phyloP scores from a whole-genome alignment of 176 grass and related monocot genomes.

The Oryza meyeriana region DNA sequence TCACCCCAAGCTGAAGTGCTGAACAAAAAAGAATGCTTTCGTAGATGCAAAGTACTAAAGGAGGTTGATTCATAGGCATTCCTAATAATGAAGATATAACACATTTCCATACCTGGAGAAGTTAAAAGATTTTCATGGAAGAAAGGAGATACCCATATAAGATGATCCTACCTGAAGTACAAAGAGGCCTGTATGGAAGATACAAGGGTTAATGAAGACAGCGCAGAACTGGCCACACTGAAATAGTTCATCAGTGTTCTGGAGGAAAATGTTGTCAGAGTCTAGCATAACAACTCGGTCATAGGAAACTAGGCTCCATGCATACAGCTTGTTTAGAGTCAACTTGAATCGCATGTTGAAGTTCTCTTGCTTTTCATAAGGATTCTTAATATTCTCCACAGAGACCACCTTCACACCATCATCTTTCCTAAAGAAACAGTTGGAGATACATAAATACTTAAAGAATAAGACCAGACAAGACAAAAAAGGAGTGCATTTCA shows the following conservation, averaged over 20 bases:
- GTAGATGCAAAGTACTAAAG: conserved; percentile 10
- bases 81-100: conserved; percentile 3
- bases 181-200: conserved; percentile 97
- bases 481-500: neutral
- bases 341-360: conserved; percentile 92
- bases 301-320: conserved; percentile 74
- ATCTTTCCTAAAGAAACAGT: conserved; percentile 76
- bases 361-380: conserved; percentile 88
- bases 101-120: neutral
- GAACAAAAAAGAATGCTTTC: neutral
- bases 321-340: conserved; percentile 93
- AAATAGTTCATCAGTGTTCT: conserved; percentile 90
- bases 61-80: neutral
- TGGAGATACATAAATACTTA: conserved; percentile 34
- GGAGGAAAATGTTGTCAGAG: conserved; percentile 95
- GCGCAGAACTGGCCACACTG: conserved; percentile 90
- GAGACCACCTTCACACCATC: conserved; percentile 88
- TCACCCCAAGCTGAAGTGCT: neutral
- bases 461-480: neutral
- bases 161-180: conserved; percentile 66
- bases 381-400: conserved; percentile 90
- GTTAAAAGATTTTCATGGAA: neutral
- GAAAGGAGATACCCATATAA: neutral
- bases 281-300: conserved; percentile 95
- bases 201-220: conserved; percentile 93